phyloP scores from a whole-genome alignment of 2,329 filamentous ascomycete species.

The Alternaria gaisen region DNA sequence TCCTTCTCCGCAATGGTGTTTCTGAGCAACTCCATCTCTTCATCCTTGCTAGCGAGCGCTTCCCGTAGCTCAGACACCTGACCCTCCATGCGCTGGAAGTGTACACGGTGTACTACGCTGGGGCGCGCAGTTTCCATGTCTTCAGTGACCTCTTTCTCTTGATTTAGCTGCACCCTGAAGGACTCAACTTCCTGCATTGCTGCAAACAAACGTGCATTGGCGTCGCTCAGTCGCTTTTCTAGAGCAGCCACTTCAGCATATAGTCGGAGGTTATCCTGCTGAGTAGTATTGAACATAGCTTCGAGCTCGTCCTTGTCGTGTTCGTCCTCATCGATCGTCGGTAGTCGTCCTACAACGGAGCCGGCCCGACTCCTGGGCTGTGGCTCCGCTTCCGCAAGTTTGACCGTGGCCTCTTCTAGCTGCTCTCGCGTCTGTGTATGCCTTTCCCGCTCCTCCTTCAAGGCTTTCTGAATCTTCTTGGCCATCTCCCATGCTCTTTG shows the following conservation, averaged over 20 bases:
- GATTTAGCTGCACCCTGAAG: conserved; percentile 34
- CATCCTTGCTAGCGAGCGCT: conserved; percentile 29
- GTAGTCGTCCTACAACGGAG: conserved; percentile 27
- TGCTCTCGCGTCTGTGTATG: conserved; percentile 40
- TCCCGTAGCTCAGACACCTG: conserved; percentile 40
- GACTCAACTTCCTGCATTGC: conserved; percentile 35
- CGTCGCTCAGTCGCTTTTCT: conserved; percentile 42
- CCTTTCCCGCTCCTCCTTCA: conserved; percentile 39
- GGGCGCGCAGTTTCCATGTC: conserved; percentile 45
- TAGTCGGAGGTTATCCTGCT: conserved; percentile 46
- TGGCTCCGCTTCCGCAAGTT: conserved; percentile 29
- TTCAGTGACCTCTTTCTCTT: conserved; percentile 39
- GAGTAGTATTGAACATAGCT: conserved; percentile 47
- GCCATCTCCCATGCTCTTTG: conserved; percentile 44
- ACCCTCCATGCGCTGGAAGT: conserved; percentile 46
- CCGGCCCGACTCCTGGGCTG: conserved; percentile 13
- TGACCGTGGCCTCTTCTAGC: conserved; percentile 31
- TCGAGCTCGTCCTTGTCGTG: conserved; percentile 46
- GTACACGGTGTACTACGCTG: conserved; percentile 44
- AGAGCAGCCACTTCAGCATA: conserved; percentile 39
- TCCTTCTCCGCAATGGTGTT: conserved; percentile 28
- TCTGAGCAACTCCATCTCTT: conserved; percentile 32
- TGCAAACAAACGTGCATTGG: conserved; percentile 39
- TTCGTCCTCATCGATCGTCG: conserved; percentile 43
- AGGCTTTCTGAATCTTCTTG: conserved; percentile 37